These are phyloP conservation scores for Paramyrothecium sp. DNA, from an alignment of 2,329 filamentous ascomycete species.

Conservation along the genomic window DNA sequence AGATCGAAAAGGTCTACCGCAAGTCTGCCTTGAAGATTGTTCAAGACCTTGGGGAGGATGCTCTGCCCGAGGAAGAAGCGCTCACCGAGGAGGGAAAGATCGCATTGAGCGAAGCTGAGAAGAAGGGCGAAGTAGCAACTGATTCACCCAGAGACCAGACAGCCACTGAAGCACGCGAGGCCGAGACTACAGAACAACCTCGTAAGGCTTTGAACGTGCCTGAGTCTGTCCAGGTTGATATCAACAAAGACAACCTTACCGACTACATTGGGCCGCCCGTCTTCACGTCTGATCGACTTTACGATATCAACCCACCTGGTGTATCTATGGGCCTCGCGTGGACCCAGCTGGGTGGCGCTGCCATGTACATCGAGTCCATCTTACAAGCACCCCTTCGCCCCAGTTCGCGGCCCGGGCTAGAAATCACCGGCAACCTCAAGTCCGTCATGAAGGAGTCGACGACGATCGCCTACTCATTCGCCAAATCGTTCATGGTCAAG, in stretches of 20 bases:
- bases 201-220: conserved; percentile 80
- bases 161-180: conserved; percentile 30
- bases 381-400: conserved; percentile 78
- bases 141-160: conserved; percentile 21
- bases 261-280: conserved; percentile 96
- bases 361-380: conserved; percentile 96
- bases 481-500: conserved; percentile 83
- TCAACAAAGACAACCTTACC: conserved; percentile 85
- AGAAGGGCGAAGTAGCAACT: conserved; percentile 60
- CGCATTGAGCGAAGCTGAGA: conserved; percentile 68
- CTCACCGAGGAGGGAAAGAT: conserved; percentile 83
- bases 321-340: conserved; percentile 98
- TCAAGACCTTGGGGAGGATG: conserved; percentile 85
- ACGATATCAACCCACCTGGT: conserved; percentile 88
- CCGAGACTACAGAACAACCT: conserved; percentile 59
- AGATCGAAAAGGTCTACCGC: conserved; percentile 98
- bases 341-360: conserved; percentile 95
- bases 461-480: conserved; percentile 91
- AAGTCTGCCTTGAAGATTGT: conserved; percentile 98
- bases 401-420: conserved; percentile 73
- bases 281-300: conserved; percentile 92
- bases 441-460: conserved; percentile 98
- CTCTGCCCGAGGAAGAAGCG: conserved; percentile 75
- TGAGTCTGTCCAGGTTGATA: conserved; percentile 80
- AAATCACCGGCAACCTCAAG: conserved; percentile 93